Conservation (phyloP, 202 grass and related monocot species). For the Zizania palustris region DNA sequence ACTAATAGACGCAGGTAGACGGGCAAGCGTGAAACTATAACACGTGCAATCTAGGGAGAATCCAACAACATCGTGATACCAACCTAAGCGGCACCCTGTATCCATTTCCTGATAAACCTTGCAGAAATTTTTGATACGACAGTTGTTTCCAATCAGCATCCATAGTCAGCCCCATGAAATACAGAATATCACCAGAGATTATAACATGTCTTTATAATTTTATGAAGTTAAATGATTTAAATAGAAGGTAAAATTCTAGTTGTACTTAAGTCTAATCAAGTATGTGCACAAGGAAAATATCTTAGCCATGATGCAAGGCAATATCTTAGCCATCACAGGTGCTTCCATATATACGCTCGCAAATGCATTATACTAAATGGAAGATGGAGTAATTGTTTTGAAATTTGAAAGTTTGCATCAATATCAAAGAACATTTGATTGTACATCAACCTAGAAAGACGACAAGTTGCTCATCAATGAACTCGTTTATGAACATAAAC, state of each 20-base stretch:
- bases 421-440: background rate
- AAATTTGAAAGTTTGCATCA: background rate
- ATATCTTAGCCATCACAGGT: background rate
- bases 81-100: background rate
- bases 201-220: background rate
- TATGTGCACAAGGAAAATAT: no score
- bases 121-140: slow-evolving; percentile 1
- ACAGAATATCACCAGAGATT: slow-evolving; percentile 43
- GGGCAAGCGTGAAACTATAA: no score
- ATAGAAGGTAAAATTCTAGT: background rate
- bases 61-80: background rate
- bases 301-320: no score
- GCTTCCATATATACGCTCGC: background rate
- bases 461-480: background rate
- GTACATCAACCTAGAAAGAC: background rate
- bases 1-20: slow-evolving; percentile 31
- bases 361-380: background rate
- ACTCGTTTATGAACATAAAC: background rate
- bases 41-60: slow-evolving; percentile 35
- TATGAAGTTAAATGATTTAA: background rate
- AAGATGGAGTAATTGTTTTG: background rate
- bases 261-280: background rate
- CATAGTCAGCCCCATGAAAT: slow-evolving; percentile 24
- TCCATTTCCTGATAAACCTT: slow-evolving; percentile 28
- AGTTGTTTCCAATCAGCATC: slow-evolving; percentile 37